These are phyloP conservation scores for Kazachstania viticola DNA, from an alignment of 805 yeast species.

Conservation along the genomic window DNA sequence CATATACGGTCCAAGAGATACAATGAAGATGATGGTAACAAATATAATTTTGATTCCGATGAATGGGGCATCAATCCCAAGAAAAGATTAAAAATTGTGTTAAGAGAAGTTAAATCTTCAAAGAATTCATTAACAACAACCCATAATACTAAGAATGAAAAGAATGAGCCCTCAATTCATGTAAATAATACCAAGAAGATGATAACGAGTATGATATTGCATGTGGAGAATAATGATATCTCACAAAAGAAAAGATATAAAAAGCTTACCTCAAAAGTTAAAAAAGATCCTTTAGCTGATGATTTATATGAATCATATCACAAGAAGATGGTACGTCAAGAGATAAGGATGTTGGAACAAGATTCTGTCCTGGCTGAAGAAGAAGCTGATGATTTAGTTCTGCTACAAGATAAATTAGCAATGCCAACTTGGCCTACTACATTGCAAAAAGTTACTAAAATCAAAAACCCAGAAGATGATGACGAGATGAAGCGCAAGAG, in stretches of 20 bases:
- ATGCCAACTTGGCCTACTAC: slow-evolving; percentile 38
- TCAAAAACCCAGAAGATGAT: slow-evolving; percentile 36
- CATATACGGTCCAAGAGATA: too few relatives aligned
- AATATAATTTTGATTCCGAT: slow-evolving; percentile 29
- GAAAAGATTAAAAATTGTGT: slow-evolving; percentile 7
- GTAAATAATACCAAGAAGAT: slow-evolving; percentile 6
- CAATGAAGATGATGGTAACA: slow-evolving; percentile 11
- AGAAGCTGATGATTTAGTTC: slow-evolving; percentile 42
- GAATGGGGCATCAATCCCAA: slow-evolving; percentile 16
- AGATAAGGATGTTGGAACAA: slow-evolving; percentile 49
- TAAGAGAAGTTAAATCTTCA: slow-evolving; percentile 3
- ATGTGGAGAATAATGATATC: slow-evolving; percentile 7
- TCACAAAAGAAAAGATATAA: not conserved
- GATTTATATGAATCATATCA: slow-evolving; percentile 36
- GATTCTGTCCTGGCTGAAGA: slow-evolving; percentile 32
- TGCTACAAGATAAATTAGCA: slow-evolving; percentile 33
- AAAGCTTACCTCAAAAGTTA: not conserved
- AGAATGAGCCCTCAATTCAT: not conserved
- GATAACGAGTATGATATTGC: slow-evolving; percentile 14
- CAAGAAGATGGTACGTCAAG: slow-evolving; percentile 51
- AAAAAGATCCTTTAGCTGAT: slow-evolving; percentile 42
- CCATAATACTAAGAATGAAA: not conserved
- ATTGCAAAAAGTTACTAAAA: slow-evolving; percentile 36
- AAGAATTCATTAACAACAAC: not conserved
- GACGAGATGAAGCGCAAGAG: slow-evolving; percentile 43